Evolutionary conservation across 2,329 filamentous ascomycete species (phyloP), one percentile per base, ranked within the genome.

Genomic region (Pyrenophora teres): DNA sequence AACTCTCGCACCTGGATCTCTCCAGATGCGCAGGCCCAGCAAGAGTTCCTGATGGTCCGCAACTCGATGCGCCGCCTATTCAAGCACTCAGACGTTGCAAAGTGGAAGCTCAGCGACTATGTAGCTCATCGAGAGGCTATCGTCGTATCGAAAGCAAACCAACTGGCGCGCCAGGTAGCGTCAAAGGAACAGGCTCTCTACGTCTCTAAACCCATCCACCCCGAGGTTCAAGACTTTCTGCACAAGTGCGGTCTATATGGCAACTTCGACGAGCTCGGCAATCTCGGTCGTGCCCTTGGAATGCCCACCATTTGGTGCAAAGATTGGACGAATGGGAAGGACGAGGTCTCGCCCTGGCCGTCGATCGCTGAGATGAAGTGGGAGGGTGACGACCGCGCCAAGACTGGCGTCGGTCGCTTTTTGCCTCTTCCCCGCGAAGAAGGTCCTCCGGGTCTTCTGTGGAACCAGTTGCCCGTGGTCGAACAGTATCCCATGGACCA

Each of bases 341-440:
- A 71, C 2, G 65, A 72, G 43, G 59, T 76, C 27, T 70, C 76
- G 0, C 68, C 70, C 1, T 80, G 75, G 75, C 78, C 77, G 0
- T 61, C 62, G 9, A 37, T 60, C 4, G 61, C 70, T 9, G 77
- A 80, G 64, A 65, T 75, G 64, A 77, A 77, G 55, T 79, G 77
- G 71, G 77, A 80, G 55, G 78, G 78, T 0, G 74, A 78, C 35
- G 77, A 77, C 27, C 74, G 78, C 9, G 75, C 77, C 12, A 72
- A 76, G 36, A 79, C 76, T 2, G 64, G 63, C 30, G 69, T 73
- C 37, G 76, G 76, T 18, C 63, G 78, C 15, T 79, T 73, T 57
- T 63, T 74, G 4, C 72, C 74, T n/a, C 59, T 76, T 9, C 77
- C 78, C 27, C 75, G 78, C 5, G 72, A 77, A 40, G 59, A 67